These are phyloP conservation scores for Eimeria maxima DNA, from an alignment of 169 alveolate genomes.

Conservation along the genomic window DNA sequence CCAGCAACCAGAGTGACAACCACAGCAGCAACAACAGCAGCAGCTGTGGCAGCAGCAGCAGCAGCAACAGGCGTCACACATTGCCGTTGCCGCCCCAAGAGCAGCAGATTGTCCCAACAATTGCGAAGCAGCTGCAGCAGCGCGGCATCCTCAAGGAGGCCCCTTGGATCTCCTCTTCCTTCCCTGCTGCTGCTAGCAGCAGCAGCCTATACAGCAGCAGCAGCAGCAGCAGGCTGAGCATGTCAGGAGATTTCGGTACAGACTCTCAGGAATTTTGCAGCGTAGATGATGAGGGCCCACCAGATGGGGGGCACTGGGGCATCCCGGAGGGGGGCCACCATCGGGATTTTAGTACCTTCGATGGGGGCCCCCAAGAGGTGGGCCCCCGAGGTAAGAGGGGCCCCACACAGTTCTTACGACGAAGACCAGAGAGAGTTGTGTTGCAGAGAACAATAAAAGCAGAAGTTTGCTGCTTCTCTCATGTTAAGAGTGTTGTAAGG, in stretches of 20 bases:
- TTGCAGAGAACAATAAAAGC: not conserved
- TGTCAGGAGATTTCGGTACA: too few relatives aligned
- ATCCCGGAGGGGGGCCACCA: not conserved
- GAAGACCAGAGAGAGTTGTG: slow-evolving; percentile 20
- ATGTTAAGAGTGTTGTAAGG: not conserved
- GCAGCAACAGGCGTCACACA: slow-evolving; percentile 6
- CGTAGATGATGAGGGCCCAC: not conserved
- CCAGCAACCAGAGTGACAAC: too few relatives aligned
- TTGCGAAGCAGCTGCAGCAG: slow-evolving; percentile 34
- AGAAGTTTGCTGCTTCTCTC: not conserved
- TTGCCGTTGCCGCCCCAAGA: slow-evolving; percentile 31
- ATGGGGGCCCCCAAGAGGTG: too few relatives aligned
- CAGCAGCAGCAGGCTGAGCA: slow-evolving; percentile 18
- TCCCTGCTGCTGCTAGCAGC: slow-evolving; percentile 5
- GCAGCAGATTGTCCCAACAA: slow-evolving; percentile 17
- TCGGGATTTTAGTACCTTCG: too few relatives aligned
- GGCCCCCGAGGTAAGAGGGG: not conserved
- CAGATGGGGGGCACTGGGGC: not conserved
- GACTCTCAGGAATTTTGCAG: slow-evolving; percentile 19
- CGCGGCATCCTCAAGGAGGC: slow-evolving; percentile 25
- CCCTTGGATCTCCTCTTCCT: slow-evolving; percentile 39
- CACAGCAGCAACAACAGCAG: too few relatives aligned
- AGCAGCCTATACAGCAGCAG: not conserved
- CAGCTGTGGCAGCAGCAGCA: slow-evolving; percentile 47
- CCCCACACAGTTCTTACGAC: not conserved